Percentiles rank a stretch among this genome's conserved stretches.
These are phyloP conservation scores for Oxytropis ochrocephala DNA, from an alignment of 306 rosid species.

Conservation along the genomic window DNA sequence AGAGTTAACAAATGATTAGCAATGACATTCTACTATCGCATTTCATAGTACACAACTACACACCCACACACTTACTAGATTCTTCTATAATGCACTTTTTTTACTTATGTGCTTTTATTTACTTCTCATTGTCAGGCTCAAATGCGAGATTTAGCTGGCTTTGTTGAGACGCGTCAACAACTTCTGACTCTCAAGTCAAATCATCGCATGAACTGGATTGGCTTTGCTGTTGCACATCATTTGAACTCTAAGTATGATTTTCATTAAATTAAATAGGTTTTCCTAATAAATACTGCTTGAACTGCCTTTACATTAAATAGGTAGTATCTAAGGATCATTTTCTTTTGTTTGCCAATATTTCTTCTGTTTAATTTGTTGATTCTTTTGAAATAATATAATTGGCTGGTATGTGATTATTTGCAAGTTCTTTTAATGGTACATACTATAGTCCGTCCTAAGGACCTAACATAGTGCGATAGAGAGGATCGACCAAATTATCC, in stretches of 20 bases:
- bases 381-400: not conserved
- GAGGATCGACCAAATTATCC: not conserved
- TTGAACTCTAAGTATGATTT: slow-evolving; percentile 71
- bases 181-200: slow-evolving; percentile 85
- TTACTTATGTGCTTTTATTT: slow-evolving; percentile 7
- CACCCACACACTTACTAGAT: not conserved
- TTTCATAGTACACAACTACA: slow-evolving; percentile 4
- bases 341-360: slow-evolving; percentile 8
- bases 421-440: not conserved
- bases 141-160: slow-evolving; percentile 92
- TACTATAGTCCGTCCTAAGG: not conserved
- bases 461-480: not conserved
- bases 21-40: not conserved
- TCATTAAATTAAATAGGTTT: slow-evolving; percentile 8
- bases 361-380: not conserved
- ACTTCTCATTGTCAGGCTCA: slow-evolving; percentile 59
- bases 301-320: not conserved
- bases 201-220: slow-evolving; percentile 99
- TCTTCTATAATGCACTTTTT: not conserved
- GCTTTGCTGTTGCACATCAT: slow-evolving; percentile 93
- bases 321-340: not conserved
- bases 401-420: not conserved
- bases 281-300: not conserved
- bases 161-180: slow-evolving; percentile 90
- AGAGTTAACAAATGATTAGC: slow-evolving; percentile 3